These are phyloP conservation scores for Colletotrichum costaricense DNA, from an alignment of 2,329 filamentous ascomycete species.

Conservation along the genomic window DNA sequence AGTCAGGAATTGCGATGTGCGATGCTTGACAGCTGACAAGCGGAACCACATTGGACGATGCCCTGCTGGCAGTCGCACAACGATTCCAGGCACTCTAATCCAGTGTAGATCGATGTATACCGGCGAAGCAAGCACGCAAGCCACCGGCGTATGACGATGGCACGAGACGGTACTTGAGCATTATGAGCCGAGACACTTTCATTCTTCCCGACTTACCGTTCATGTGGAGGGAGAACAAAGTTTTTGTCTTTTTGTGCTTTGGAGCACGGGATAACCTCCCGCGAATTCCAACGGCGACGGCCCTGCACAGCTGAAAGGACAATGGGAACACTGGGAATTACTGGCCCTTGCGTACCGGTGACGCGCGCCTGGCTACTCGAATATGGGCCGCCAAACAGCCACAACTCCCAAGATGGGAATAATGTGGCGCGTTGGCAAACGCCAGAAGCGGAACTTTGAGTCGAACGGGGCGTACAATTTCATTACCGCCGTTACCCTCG, in stretches of 20 bases:
- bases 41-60: neutral
- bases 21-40: conserved; percentile 16
- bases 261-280: neutral
- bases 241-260: neutral
- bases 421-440: conserved; percentile 4
- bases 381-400: neutral
- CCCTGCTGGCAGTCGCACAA: neutral
- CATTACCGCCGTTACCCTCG: neutral
- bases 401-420: neutral
- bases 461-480: neutral
- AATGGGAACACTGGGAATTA: neutral
- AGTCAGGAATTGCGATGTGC: conserved; percentile 21
- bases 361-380: neutral
- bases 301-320: conserved; percentile 25
- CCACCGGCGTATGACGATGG: conserved; percentile 4
- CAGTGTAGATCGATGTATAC: neutral
- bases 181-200: conserved; percentile 20
- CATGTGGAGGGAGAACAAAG: conserved; percentile 2
- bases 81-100: neutral
- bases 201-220: neutral
- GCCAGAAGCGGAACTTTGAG: neutral
- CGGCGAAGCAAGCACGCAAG: neutral
- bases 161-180: conserved; percentile 6
- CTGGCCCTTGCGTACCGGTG: conserved; percentile 4
- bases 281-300: conserved; percentile 8